Evolutionary conservation across 164 flowering plant genomes (phyloP), one percentile per base, ranked within the genome.

Genomic region (Macadamia integrifolia): DNA sequence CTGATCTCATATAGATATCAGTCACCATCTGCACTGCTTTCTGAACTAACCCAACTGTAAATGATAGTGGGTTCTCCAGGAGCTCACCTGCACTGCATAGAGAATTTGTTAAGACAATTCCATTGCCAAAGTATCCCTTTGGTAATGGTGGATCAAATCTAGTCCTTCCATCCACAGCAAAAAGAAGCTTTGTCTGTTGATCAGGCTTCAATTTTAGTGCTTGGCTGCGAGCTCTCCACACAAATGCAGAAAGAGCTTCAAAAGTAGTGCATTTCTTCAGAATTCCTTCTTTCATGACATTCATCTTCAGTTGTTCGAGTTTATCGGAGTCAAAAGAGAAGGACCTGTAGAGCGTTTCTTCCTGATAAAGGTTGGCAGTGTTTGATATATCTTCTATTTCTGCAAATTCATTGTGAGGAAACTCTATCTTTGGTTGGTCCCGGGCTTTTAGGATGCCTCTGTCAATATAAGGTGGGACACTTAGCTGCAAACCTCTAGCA

Each of bases 121-220:
- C 87, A 61, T 86, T 86, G 1, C 89, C 86, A 61, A 77, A 81
- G 75, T 75, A 86, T 30, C 85, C 85, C 66, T 74, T 71, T 11
- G 85, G 86, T 9, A 82, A 14, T 6, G 80, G 73, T 1, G 87
- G 82, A 23, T 69, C 62, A 11, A 83, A 75, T 61, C 73, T 80
- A 0, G 82, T 15, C 68, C 87, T 31, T 0, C 79, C 82, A 62
- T 85, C 87, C 15, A 85, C 88, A 0, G 80, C 82, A 58, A 78
- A 73, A 1, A 80, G 75, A n/a, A 82, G 82, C 66, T 82, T 80
- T 8, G 85, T 80, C 28, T 68, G 58, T 62, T 85, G 83, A 6
- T 83, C 72, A 6, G 77, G 76, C 28, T 58, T 23, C 61, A 80
- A 31, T 2, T 62, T 69, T 9, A 82, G 60, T 1, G 87, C 80